Conservation (phyloP, 2,329 filamentous ascomycete species). For the Penicillium janthinellum region DNA sequence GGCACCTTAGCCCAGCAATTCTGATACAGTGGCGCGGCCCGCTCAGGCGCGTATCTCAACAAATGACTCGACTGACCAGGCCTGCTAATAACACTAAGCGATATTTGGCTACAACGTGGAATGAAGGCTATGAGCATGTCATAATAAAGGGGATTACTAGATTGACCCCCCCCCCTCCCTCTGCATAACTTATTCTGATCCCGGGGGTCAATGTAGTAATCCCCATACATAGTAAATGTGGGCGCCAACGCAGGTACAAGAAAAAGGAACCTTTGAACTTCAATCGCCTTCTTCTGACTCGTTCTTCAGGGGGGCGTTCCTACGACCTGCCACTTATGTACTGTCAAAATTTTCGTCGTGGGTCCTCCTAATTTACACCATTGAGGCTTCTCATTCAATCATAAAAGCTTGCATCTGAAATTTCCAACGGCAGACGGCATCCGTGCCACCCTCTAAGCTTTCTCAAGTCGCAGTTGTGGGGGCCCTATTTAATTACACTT, state of each 20-base stretch:
- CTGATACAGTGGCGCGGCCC: conserved; percentile 1
- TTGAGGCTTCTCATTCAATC: background rate
- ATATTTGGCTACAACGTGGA: background rate
- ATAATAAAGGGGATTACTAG: no score
- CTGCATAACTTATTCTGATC: no score
- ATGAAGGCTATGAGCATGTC: background rate
- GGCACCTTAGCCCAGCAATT: background rate
- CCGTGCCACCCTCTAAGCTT: background rate
- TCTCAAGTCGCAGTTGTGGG: background rate
- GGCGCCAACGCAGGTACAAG: background rate
- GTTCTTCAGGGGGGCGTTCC: background rate
- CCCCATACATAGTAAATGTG: background rate
- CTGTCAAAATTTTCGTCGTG: background rate
- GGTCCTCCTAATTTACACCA: background rate
- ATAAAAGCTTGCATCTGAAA: background rate
- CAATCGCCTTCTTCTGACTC: background rate
- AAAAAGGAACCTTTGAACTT: background rate
- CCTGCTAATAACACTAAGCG: background rate
- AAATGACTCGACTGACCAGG: background rate
- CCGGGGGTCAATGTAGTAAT: no score
- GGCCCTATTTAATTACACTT: background rate
- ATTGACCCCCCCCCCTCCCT: no score
- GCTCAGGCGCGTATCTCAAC: conserved; percentile 1
- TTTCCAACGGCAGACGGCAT: background rate
- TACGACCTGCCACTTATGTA: background rate